Percentiles rank a stretch among this genome's conserved stretches.
phyloP scores from a whole-genome alignment of 202 grass and related monocot species.

The Cymbopogon flexuosus region DNA sequence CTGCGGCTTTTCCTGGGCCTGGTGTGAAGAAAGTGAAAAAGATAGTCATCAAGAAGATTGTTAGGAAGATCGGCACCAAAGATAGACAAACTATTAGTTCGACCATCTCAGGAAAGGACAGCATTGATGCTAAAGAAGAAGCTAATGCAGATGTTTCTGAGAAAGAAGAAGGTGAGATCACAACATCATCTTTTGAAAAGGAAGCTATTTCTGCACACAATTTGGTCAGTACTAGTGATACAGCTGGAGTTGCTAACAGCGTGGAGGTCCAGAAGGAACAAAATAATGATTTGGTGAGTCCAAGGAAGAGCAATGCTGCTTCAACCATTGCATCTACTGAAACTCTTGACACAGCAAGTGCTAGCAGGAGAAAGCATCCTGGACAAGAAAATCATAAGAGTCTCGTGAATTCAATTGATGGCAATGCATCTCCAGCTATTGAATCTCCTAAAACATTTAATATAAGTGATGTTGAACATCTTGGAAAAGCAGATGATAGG shows the following conservation, averaged over 20 bases:
- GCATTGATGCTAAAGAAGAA: slow-evolving; percentile 47
- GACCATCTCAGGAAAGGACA: slow-evolving; percentile 32
- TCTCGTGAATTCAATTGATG: background rate
- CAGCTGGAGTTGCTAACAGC: slow-evolving; percentile 28
- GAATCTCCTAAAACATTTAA: slow-evolving; percentile 11
- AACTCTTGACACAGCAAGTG: background rate
- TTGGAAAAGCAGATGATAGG: slow-evolving; percentile 14
- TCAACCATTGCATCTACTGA: background rate
- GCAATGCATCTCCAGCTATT: slow-evolving; percentile 3
- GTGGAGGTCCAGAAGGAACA: slow-evolving; percentile 23
- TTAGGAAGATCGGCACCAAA: slow-evolving; percentile 40
- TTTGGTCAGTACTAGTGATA: slow-evolving; percentile 32
- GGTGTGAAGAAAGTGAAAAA: slow-evolving; percentile 55
- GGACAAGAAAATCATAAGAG: slow-evolving; percentile 29
- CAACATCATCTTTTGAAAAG: slow-evolving; percentile 42
- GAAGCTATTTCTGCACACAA: slow-evolving; percentile 33
- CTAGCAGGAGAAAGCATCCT: slow-evolving; percentile 21
- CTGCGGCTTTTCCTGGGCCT: background rate
- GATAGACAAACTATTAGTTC: slow-evolving; percentile 37
- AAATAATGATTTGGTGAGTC: slow-evolving; percentile 3
- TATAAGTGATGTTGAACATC: slow-evolving; percentile 19
- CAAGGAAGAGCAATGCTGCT: slow-evolving; percentile 23
- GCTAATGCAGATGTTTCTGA: slow-evolving; percentile 41
- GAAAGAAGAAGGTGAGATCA: slow-evolving; percentile 58
- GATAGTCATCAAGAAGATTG: slow-evolving; percentile 58